Percentiles rank a stretch among this genome's conserved stretches.
These are phyloP conservation scores for Auricularia sp. DNA, from an alignment of 768 basidiomycete genomes.

Conservation along the genomic window DNA sequence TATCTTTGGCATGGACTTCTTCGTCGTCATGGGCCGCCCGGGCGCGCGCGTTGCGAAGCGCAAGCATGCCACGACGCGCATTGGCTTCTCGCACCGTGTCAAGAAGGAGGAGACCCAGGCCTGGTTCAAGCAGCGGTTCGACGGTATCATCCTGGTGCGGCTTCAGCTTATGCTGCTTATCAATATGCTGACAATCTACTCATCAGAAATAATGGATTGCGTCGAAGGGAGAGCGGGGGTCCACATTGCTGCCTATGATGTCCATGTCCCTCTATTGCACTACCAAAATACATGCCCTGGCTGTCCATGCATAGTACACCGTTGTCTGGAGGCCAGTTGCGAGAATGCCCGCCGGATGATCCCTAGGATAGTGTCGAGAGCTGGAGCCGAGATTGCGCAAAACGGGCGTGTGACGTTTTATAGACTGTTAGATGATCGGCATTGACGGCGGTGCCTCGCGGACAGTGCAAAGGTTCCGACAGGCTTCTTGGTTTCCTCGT, in stretches of 20 bases:
- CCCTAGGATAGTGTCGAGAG: neutral
- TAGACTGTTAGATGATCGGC: neutral
- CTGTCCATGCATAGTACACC: neutral
- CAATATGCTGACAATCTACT: neutral
- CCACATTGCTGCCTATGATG: neutral
- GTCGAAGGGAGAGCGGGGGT: neutral
- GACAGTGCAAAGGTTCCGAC: neutral
- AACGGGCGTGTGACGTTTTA: neutral
- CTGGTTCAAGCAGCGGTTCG: conserved; percentile 99
- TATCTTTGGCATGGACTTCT: conserved; percentile 99
- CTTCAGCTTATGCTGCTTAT: neutral
- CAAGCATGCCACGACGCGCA: conserved; percentile 76
- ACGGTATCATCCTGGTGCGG: conserved; percentile 87
- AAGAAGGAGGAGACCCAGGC: conserved; percentile 93
- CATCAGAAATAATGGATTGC: neutral
- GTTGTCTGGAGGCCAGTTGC: neutral
- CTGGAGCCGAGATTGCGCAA: neutral
- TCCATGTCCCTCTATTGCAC: neutral
- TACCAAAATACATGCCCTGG: conserved; percentile 1
- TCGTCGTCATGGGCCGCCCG: conserved; percentile 93
- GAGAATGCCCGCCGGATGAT: neutral
- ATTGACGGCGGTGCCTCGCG: neutral
- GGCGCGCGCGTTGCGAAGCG: conserved; percentile 85
- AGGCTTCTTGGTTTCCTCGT: neutral
- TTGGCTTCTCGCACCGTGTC: conserved; percentile 84